A percentile compares a stretch with the other conserved stretches of the same genome.
phyloP scores from a whole-genome alignment of 208 protist genomes.

The Leishmania aethiopica region DNA sequence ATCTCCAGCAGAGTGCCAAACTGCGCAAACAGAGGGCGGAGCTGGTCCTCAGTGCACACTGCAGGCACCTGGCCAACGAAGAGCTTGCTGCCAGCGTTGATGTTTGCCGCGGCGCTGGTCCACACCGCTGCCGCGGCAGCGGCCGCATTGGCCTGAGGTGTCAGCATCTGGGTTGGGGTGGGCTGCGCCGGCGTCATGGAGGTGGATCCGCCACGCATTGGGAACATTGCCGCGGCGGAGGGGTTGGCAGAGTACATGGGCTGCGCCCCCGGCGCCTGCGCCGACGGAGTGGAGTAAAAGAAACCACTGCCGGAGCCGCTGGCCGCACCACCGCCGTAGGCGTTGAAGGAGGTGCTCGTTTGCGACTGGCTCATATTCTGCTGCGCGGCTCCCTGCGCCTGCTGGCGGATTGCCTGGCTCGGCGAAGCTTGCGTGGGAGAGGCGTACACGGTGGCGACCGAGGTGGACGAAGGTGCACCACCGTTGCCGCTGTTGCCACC shows the following conservation, averaged over 20 bases:
- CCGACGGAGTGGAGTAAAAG: conserved; percentile 19
- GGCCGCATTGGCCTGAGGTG: conserved; percentile 5
- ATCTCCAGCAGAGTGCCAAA: conserved; percentile 80
- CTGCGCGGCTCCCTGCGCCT: conserved; percentile 14
- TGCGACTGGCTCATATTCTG: conserved; percentile 16
- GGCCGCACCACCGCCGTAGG: conserved; percentile 5
- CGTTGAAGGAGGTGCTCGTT: conserved; percentile 14
- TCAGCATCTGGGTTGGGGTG: conserved; percentile 20
- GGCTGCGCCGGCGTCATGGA: conserved; percentile 9
- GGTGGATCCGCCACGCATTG: conserved; percentile 19
- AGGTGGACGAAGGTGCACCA: background rate
- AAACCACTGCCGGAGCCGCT: conserved; percentile 14
- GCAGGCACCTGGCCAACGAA: conserved; percentile 91
- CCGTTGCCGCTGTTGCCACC: conserved; percentile 17
- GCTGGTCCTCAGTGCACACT: conserved; percentile 84
- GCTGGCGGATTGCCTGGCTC: conserved; percentile 1
- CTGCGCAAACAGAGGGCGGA: conserved; percentile 66
- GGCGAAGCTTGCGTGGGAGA: conserved; percentile 12
- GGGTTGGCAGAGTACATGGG: conserved; percentile 29
- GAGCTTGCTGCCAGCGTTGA: conserved; percentile 72
- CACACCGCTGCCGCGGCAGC: conserved; percentile 16
- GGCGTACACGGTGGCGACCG: conserved; percentile 27
- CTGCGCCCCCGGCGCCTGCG: conserved; percentile 13
- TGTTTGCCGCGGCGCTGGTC: conserved; percentile 36
- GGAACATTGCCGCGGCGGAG: conserved; percentile 20